Conservation (phyloP, 129 eudicot species). For the Sambucus nigra region DNA sequence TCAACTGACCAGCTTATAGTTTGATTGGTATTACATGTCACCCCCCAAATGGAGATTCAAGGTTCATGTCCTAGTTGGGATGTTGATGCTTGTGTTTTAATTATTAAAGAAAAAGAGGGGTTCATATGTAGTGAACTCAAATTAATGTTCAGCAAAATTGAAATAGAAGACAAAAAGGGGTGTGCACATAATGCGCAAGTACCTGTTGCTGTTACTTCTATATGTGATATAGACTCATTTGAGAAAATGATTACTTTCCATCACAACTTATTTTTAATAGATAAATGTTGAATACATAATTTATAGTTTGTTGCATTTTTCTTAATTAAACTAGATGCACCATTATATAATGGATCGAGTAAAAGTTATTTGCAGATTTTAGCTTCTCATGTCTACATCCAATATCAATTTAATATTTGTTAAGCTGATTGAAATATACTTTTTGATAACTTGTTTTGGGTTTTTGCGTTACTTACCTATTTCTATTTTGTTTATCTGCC, state of each 20-base stretch:
- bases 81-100: background rate
- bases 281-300: background rate
- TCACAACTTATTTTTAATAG: background rate
- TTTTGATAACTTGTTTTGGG: background rate
- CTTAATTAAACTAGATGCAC: background rate
- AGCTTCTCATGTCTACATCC: background rate
- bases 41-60: background rate
- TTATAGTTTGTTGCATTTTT: background rate
- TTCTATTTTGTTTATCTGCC: conserved; percentile 10
- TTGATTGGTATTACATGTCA: background rate
- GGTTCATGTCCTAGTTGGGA: background rate
- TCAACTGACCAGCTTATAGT: background rate
- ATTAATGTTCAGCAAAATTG: too few relatives aligned
- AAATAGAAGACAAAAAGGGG: too few relatives aligned
- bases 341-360: too few relatives aligned
- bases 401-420: background rate
- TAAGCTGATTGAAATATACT: background rate
- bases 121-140: background rate
- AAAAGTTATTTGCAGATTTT: conserved; percentile 9
- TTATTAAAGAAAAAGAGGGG: background rate
- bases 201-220: too few relatives aligned
- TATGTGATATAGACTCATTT: background rate
- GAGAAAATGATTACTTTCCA: background rate
- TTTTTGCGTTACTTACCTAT: background rate
- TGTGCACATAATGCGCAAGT: too few relatives aligned